A percentile compares a stretch with the other conserved stretches of the same genome.
Conservation (phyloP, 805 yeast genomes). For the Tetrapisispora namnaoensis region DNA sequence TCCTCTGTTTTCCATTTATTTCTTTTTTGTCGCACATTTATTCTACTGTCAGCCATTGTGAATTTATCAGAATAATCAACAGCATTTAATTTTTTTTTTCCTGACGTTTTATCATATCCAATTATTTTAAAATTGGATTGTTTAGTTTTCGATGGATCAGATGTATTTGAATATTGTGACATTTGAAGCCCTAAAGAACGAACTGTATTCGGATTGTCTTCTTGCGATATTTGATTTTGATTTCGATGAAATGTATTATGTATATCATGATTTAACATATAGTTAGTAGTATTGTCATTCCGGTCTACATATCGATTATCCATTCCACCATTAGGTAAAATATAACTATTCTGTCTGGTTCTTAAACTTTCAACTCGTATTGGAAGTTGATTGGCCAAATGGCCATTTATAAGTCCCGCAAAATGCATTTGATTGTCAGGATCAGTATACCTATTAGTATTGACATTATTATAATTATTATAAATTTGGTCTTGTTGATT, state of each 20-base stretch:
- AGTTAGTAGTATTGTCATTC: neutral
- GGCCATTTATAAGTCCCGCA: neutral
- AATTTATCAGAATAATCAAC: neutral
- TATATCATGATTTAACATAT: neutral
- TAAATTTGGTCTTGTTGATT: neutral
- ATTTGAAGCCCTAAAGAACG: neutral
- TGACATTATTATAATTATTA: neutral
- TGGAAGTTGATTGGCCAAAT: neutral
- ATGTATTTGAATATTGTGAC: neutral
- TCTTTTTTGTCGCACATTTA: constrained; percentile 7
- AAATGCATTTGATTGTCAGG: neutral
- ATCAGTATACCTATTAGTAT: neutral
- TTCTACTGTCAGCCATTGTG: neutral
- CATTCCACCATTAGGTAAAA: neutral
- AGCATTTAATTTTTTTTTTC: neutral
- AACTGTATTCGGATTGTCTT: neutral
- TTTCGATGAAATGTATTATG: neutral
- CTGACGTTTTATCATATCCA: neutral
- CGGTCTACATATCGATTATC: neutral
- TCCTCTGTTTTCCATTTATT: constrained; percentile 20
- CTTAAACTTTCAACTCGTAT: neutral
- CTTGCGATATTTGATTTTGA: neutral
- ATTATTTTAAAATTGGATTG: neutral
- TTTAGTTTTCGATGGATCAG: neutral
- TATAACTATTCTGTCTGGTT: neutral